Evolutionary conservation across 352 stramenopile species (phyloP), one percentile per base, ranked within the genome.

Genomic region (Phytophthora quininea): DNA sequence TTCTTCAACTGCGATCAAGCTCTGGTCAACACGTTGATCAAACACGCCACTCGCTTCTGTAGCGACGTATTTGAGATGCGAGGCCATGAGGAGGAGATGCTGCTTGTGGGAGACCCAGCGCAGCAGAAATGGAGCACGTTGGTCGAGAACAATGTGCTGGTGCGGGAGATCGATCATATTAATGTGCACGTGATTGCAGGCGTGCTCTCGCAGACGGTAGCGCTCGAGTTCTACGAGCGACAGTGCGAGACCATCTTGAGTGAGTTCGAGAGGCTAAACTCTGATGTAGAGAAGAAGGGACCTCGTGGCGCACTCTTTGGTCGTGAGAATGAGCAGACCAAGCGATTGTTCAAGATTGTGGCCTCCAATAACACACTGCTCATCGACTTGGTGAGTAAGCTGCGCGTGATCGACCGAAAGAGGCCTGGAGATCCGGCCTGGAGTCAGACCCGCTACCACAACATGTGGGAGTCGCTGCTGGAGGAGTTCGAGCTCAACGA

Each of bases 341-440:
- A 89, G 69, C 83, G 90, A 35, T 54, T 95, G 43, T 95, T 95
- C 69, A 81, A 93, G 69, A 95, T 98, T 35, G 92, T 99, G 30
- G 95, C 96, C 15, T 95, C 91, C 42, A 98, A 98, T 73, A 99
- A 99, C 82, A 97, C 90, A 67, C 80, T 99, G 47, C 88, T 99
- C 45, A 98, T 98, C 54, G 95, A 99, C 59, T 88, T 99, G 58
- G 94, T 99, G 63, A 96, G 84, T 48, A 98, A 98, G 67, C 80
- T 99, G 51, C 95, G 95, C 31, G 91, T 99, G 45, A 98, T 99
- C 64, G 95, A 99, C 74, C 85, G 95, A 27, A 98, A 94, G 67
- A 84, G 86, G 10, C 88, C 89, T 19, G 86, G 88, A 19, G 96
- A 99, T 61, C 93, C 92, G 1, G 96, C 95, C 4, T 99, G 97